Base-by-base conservation (phyloP, 1,284 basidiomycete species). In the Ceratobasidium theobromae region DNA sequence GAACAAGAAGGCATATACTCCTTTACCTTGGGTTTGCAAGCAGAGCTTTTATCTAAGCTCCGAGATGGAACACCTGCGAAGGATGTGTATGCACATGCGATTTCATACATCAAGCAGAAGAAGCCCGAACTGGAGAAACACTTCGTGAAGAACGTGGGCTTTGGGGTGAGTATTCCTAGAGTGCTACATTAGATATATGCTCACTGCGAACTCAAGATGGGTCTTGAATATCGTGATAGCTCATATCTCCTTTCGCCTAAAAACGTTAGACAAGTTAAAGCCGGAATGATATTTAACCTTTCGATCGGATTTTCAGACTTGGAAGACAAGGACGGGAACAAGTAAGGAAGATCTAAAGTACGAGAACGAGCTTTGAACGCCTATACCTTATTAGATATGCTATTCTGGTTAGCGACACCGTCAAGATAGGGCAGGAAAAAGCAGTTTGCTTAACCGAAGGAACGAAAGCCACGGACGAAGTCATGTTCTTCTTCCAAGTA, bases 191-290 rank as follows among this genome's bases (percentile, higher is more conserved):
- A 64, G 27, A 64, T 49, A 32, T 53, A 51, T 28, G 21, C 65
- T 73, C 23, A 73, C 32, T 27, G 49, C 18, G 23, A 18, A 38
- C 67, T 67, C 5, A 72, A 95, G 93, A 95, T 87, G 75, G 94
- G 94, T 12, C 85, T 98, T 74, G 96, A 98, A 76, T 98, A 96
- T 78, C 87, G 95, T 33, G 96, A 99, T 75, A 87, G 89, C 9
- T 81, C 86, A 0, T 97, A 94, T 74, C 79, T 95, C 1, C 80
- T 98, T 38, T 89, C 87, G 2, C 72, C 86, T 11, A 98, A 98
- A 79, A 95, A 92, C 73, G 79, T 77, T 9, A 85, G 89, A 12
- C 78, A 79, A 32, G 75, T 98, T 62, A 86, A 85, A 74, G 79
- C 86, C 55, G 88, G 89, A 74, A 97, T 97, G 95, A 82, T 93